phyloP scores from a whole-genome alignment of 139 green algal species.

The Nannochloris sp. region DNA sequence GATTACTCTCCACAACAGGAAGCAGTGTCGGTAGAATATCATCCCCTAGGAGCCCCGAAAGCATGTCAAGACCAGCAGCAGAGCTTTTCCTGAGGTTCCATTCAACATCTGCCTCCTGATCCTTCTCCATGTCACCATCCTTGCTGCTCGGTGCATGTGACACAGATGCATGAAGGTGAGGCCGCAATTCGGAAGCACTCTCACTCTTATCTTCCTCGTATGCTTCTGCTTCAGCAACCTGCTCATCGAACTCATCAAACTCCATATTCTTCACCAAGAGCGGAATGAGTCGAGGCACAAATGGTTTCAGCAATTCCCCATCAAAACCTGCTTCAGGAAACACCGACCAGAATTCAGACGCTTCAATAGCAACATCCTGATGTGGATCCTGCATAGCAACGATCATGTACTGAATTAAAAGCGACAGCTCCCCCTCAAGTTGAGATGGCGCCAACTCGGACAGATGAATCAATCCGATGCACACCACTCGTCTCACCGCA shows the following conservation, averaged over 20 bases:
- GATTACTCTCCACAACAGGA: constrained; percentile 32
- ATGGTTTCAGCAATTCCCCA: constrained; percentile 55
- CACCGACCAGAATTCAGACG: constrained; percentile 91
- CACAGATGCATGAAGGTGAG: constrained; percentile 29
- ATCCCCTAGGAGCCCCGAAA: constrained; percentile 68
- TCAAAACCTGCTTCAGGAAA: constrained; percentile 64
- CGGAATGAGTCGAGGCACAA: constrained; percentile 72
- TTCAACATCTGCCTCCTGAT: constrained; percentile 23
- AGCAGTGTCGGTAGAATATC: constrained; percentile 86
- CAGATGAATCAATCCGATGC: constrained; percentile 69
- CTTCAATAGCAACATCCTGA: constrained; percentile 77
- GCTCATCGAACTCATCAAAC: constrained; percentile 84
- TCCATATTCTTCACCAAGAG: constrained; percentile 95
- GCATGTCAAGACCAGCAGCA: constrained; percentile 79
- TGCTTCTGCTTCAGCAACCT: constrained; percentile 65
- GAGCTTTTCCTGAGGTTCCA: constrained; percentile 90
- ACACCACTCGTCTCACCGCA: constrained; percentile 75
- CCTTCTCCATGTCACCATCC: constrained; percentile 47
- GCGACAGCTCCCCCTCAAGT: constrained; percentile 62
- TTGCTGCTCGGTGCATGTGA: constrained; percentile 9
- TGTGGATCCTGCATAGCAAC: constrained; percentile 63
- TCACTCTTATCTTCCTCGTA: constrained; percentile 51
- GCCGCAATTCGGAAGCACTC: constrained; percentile 55
- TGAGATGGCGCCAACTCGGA: constrained; percentile 58
- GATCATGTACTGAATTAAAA: constrained; percentile 95